These are phyloP conservation scores for Xylariomycetidae sp. DNA, from an alignment of 2,329 filamentous ascomycete species.

Conservation along the genomic window DNA sequence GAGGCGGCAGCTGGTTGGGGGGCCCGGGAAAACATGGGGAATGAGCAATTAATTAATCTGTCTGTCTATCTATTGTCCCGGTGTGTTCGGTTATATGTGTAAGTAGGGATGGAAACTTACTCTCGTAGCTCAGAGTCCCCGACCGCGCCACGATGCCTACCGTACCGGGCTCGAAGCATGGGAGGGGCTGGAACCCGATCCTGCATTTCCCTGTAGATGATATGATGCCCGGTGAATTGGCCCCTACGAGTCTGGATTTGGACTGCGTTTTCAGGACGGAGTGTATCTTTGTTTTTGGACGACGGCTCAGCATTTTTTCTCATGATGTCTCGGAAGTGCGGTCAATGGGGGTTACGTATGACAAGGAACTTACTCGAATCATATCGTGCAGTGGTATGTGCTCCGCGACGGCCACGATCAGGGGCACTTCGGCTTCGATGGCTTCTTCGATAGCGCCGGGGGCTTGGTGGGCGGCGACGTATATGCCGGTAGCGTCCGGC, in stretches of 20 bases:
- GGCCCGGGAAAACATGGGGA: neutral
- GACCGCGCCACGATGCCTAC: slow-evolving; percentile 71
- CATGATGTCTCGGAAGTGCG: too few relatives aligned
- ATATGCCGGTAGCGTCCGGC: slow-evolving; percentile 75
- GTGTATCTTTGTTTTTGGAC: slow-evolving; percentile 60
- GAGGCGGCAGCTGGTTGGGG: slow-evolving; percentile 66
- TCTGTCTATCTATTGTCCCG: too few relatives aligned
- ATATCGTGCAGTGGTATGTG: slow-evolving; percentile 72
- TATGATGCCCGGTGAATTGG: slow-evolving; percentile 72
- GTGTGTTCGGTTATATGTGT: too few relatives aligned
- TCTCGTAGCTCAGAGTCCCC: slow-evolving; percentile 69
- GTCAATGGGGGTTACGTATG: neutral
- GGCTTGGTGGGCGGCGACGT: slow-evolving; percentile 72
- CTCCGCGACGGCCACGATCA: slow-evolving; percentile 73
- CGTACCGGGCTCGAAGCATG: slow-evolving; percentile 64
- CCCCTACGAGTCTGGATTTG: slow-evolving; percentile 64
- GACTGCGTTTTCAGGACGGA: slow-evolving; percentile 66
- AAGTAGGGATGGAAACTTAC: slow-evolving; percentile 17
- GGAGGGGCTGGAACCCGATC: slow-evolving; percentile 66
- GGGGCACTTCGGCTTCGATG: slow-evolving; percentile 68
- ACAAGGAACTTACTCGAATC: slow-evolving; percentile 55
- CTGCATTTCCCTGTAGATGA: slow-evolving; percentile 62
- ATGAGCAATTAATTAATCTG: neutral
- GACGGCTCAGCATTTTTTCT: too few relatives aligned
- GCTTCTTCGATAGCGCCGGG: slow-evolving; percentile 72